Base-by-base conservation (phyloP, 2,329 filamentous ascomycete species). In the Aspergillus fumigatiaffinis region DNA sequence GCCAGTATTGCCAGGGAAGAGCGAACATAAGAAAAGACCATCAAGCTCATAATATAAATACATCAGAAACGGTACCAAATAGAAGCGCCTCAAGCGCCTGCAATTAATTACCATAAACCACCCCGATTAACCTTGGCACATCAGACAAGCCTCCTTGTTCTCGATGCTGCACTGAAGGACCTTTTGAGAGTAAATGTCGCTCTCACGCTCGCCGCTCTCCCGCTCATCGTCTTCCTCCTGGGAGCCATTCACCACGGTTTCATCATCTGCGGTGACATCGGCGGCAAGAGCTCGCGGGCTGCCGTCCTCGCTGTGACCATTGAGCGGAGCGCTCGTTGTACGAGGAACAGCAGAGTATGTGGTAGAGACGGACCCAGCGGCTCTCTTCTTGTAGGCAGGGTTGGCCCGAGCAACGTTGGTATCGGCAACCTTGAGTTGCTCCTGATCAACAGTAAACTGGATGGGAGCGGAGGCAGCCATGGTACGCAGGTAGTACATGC, bases 401-500 rank as follows among this genome's bases (percentile, higher is more conserved):
- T 63, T 86, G 42, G 64, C 79, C 60, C 87, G 87, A 64, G 88
- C 86, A 50, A 92, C 80, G 67, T 88, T 90, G 63, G 86, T 90
- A 73, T 99, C 94, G 42, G 85, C 85, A 50, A 96, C 86, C 80
- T 92, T 91, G 67, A 99, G 87, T 56, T 91, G 90, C 77, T 96
- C 91, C 78, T 99, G 93, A 73, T 99, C 94, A 71, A 99, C 94
- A 4, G 94, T 99, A 82, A 99, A 99, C 78, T 99, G 94, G 66
- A 99, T 99, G 54, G 94, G 94, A 50, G 92, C 92, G 20, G 92
- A 92, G 38, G 94, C 94, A 62, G 94, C 94, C 87, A 96, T 94
- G 50, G 94, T 99, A 70, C 94, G 91, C 68, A 99, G 87, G 79
- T 99, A 99, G 87, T 99, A 99, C 94, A 99, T 97, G 81, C 94